Evolutionary conservation across 2,329 filamentous ascomycete genomes (phyloP).

Genomic region (Ophiostoma populinum): DNA sequence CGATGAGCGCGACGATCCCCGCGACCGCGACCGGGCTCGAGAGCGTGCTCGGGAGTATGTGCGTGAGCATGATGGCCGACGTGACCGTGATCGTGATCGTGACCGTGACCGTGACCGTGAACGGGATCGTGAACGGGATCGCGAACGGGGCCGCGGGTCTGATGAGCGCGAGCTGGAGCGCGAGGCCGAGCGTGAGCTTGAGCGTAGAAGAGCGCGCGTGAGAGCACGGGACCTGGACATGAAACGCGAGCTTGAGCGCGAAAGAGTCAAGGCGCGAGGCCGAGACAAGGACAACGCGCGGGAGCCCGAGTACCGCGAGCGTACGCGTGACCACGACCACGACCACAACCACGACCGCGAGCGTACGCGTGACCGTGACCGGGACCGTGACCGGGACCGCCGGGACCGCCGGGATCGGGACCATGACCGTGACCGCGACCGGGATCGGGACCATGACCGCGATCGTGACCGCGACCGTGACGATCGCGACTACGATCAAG

Average conservation of each 20-base stretch:
- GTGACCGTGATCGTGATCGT: background rate
- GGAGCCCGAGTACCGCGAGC: background rate
- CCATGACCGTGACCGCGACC: slow-evolving; percentile 3
- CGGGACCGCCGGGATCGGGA: too few relatives aligned
- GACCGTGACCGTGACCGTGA: background rate
- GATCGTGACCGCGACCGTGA: slow-evolving; percentile 15
- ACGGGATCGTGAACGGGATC: slow-evolving; percentile 6
- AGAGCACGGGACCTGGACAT: slow-evolving; percentile 12
- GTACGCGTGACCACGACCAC: slow-evolving; percentile 9
- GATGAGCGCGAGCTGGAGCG: slow-evolving; percentile 8
- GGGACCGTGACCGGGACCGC: slow-evolving; percentile 9
- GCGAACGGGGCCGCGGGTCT: slow-evolving; percentile 5
- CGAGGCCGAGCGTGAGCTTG: slow-evolving; percentile 8
- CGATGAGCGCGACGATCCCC: background rate
- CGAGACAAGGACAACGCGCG: background rate
- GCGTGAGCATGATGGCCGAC: background rate
- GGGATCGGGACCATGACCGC: slow-evolving; percentile 13
- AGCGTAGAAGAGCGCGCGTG: too few relatives aligned
- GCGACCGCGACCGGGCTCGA: slow-evolving; percentile 7
- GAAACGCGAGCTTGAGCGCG: background rate
- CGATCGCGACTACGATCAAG: slow-evolving; percentile 13
- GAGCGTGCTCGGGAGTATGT: background rate
- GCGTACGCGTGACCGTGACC: slow-evolving; percentile 9
- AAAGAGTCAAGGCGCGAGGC: background rate
- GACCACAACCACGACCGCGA: slow-evolving; percentile 7